Conservation (phyloP, 345 rosid species). For the Moricandia arvensis region DNA sequence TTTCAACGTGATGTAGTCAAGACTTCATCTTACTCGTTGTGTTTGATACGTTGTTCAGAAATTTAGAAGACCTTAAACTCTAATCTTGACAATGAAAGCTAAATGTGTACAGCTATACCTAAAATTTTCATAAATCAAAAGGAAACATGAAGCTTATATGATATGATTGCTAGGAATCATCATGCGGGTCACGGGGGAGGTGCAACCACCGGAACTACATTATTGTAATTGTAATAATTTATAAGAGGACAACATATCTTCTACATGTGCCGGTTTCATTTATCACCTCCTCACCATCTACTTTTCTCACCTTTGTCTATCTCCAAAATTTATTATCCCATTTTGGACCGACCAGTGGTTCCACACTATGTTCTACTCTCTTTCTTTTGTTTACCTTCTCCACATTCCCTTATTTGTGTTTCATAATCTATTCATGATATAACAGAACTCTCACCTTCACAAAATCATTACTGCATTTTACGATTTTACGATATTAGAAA, state of each 20-base stretch:
- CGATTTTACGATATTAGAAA: neutral
- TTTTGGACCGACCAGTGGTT: slow-evolving; percentile 16
- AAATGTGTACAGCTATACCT: slow-evolving; percentile 9
- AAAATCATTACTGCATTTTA: neutral
- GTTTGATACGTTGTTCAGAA: neutral
- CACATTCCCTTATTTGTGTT: neutral
- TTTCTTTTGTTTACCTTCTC: neutral
- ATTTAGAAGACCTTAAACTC: neutral
- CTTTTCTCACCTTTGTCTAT: slow-evolving; percentile 12
- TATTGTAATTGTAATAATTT: slow-evolving; percentile 12
- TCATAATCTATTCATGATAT: neutral
- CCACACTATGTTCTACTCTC: neutral
- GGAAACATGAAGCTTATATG: neutral
- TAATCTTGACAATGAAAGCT: neutral
- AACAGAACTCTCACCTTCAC: neutral
- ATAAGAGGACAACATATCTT: slow-evolving; percentile 15
- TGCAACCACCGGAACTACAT: slow-evolving; percentile 23
- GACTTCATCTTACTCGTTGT: neutral
- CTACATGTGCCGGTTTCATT: slow-evolving; percentile 27
- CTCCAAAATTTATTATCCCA: slow-evolving; percentile 8
- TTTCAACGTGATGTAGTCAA: neutral
- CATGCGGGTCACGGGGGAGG: slow-evolving; percentile 26
- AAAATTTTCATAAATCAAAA: neutral
- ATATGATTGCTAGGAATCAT: slow-evolving; percentile 5
- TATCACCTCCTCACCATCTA: slow-evolving; percentile 18